A percentile compares a stretch with the other conserved stretches of the same genome.
Evolutionary conservation across 345 rosid genomes (phyloP).

Genomic region (Cardamine chenopodiifolia): DNA sequence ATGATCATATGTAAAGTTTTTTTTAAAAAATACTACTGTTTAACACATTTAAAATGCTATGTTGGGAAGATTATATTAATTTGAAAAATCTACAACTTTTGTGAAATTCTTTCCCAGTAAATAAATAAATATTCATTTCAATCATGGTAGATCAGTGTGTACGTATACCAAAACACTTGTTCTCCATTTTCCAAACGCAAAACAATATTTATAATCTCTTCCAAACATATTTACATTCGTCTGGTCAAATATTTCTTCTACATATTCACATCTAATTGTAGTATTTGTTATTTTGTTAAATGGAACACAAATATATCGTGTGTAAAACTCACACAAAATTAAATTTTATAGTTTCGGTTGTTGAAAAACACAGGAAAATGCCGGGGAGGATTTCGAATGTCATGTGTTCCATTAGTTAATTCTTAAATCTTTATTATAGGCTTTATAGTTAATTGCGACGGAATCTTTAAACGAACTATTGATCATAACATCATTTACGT

Average conservation of each 20-base stretch:
- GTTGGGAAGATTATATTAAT: not conserved
- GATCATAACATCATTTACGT: not conserved
- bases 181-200: not conserved
- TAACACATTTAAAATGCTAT: not conserved
- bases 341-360: slow-evolving; percentile 13
- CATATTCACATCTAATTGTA: not conserved
- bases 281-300: too few relatives aligned
- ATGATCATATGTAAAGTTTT: not conserved
- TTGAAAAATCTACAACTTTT: not conserved
- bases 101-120: not conserved
- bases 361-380: slow-evolving; percentile 33
- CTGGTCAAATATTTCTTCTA: not conserved
- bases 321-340: slow-evolving; percentile 23
- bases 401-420: slow-evolving; percentile 9
- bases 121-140: not conserved
- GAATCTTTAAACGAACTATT: slow-evolving; percentile 16
- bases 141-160: not conserved
- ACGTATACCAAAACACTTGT: not conserved
- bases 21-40: not conserved
- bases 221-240: not conserved
- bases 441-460: slow-evolving; percentile 2
- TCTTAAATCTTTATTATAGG: slow-evolving; percentile 25
- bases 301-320: slow-evolving; percentile 30
- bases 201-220: not conserved
- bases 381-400: not conserved